Conservation (phyloP, 2,329 filamentous ascomycete genomes). For the Teratosphaeriaceae sp. region DNA sequence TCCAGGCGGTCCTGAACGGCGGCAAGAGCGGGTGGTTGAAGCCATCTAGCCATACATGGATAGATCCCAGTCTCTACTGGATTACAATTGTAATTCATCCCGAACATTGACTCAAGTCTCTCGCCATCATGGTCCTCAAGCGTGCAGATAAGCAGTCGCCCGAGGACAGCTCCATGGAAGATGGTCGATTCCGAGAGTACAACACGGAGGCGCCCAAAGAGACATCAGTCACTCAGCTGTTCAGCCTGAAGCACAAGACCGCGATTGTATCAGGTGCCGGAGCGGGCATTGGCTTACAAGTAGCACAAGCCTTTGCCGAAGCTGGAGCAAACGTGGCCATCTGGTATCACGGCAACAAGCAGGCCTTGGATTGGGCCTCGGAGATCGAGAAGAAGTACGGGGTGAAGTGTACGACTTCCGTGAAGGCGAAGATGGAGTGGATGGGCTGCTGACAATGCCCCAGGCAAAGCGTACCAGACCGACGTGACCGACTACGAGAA, state of each 20-base stretch:
- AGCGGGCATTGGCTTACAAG: slow-evolving; percentile 29
- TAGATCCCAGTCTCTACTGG: too few species aligned
- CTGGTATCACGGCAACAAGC: slow-evolving; percentile 36
- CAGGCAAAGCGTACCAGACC: slow-evolving; percentile 45
- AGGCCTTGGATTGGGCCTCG: slow-evolving; percentile 25
- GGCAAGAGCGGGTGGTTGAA: too few species aligned
- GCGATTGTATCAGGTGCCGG: slow-evolving; percentile 31
- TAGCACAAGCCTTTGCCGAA: slow-evolving; percentile 29
- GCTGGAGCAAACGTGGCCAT: slow-evolving; percentile 40
- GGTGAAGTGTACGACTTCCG: slow-evolving; percentile 29
- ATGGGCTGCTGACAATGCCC: too few species aligned
- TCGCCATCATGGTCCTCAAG: slow-evolving; percentile 6
- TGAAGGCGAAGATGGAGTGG: too few species aligned
- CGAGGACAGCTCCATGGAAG: slow-evolving; percentile 28
- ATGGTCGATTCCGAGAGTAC: slow-evolving; percentile 30
- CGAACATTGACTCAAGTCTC: too few species aligned
- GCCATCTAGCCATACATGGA: too few species aligned
- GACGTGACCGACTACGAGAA: slow-evolving; percentile 38
- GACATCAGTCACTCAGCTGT: slow-evolving; percentile 22
- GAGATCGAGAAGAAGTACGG: slow-evolving; percentile 28
- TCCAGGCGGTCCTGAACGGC: too few species aligned
- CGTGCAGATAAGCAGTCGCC: slow-evolving; percentile 11
- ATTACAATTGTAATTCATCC: too few species aligned
- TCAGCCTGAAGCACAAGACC: slow-evolving; percentile 29
- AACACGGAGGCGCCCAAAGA: slow-evolving; percentile 28